Evolutionary conservation across 1,139 yeast species (phyloP), one percentile per base, ranked within the genome.

Genomic region (Nadsonia commutata): DNA sequence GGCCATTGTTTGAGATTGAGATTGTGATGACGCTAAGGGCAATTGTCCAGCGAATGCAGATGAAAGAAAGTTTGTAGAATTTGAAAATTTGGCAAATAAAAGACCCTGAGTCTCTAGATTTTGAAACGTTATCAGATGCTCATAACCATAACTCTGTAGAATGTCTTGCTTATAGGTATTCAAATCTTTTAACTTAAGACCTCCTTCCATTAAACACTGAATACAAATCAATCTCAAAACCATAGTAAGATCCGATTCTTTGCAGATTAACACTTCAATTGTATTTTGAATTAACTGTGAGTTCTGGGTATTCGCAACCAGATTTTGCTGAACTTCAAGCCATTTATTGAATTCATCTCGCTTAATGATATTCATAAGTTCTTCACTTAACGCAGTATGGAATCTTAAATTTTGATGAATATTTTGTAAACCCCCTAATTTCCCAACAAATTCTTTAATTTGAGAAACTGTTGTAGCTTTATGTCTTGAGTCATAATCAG

Each of bases 371-470:
- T 65, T 60, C 57, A 88, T 65, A 1, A 85, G 68, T 20, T 67
- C 68, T 52, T 86, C 94, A 2, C 94, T 83, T 20, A 90, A 64
- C 3, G 66, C 65, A 0, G 96, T 86, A 56, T 86, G 95, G 48
- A 76, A 74, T 46, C 82, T 75, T 27, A 90, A 71, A 49, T 75
- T 65, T 39, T 72, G 78, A 56, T 86, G 95, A 42, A 76, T 71
- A 16, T 70, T 62, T 44, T 86, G 88, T 41, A 88, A 62, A 17
- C 68, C 71, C 6, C 84, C 80, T 36, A 90, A 66, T 45, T 76
- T 78, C 16, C 76, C 73, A 2, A 90, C 94, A 55, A 88, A 76
- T 41, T 69, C 66, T 52, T 77, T 78, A 56, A 90, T 78, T 53
- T 82, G 80, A 8, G 74, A 65, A 6, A 86, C 70, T 18, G 78